Percentiles rank a stretch among this genome's conserved stretches.
Evolutionary conservation across 2,329 filamentous ascomycete species (phyloP).

Genomic region (Penicillium sp.): DNA sequence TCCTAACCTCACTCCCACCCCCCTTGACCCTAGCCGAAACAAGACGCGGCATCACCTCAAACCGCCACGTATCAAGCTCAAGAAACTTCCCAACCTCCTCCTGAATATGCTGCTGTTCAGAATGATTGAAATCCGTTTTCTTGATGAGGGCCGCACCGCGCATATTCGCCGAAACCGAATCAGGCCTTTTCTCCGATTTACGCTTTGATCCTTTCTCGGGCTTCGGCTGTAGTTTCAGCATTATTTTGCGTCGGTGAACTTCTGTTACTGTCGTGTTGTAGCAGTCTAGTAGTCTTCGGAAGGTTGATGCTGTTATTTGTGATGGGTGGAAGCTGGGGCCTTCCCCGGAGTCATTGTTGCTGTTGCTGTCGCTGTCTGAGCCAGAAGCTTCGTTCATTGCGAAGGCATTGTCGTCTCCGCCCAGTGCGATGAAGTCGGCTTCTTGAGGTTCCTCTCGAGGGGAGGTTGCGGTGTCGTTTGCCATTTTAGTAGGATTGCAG

Average conservation of each 20-base stretch:
- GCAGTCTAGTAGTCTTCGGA: slow-evolving; percentile 29
- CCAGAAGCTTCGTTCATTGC: neutral
- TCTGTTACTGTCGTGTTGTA: slow-evolving; percentile 33
- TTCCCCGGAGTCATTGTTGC: neutral
- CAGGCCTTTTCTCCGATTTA: slow-evolving; percentile 10
- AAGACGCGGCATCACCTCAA: slow-evolving; percentile 35
- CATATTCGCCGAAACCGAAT: neutral
- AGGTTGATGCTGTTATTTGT: slow-evolving; percentile 31
- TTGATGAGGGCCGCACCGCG: neutral
- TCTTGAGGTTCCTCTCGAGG: neutral
- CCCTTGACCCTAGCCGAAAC: too few species aligned
- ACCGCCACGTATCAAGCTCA: slow-evolving; percentile 44
- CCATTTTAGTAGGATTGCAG: neutral
- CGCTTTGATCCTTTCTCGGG: slow-evolving; percentile 24
- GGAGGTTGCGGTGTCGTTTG: neutral
- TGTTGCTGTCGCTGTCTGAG: slow-evolving; percentile 1
- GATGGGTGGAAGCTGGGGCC: slow-evolving; percentile 26
- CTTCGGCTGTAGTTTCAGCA: slow-evolving; percentile 24
- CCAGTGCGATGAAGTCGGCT: slow-evolving; percentile 4
- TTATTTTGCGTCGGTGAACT: slow-evolving; percentile 29
- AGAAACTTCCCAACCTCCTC: slow-evolving; percentile 33
- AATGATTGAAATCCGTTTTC: slow-evolving; percentile 4
- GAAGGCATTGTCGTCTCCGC: slow-evolving; percentile 4
- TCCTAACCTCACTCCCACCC: slow-evolving; percentile 8
- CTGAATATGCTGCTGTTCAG: slow-evolving; percentile 16